A percentile compares a stretch with the other conserved stretches of the same genome.
These are phyloP conservation scores for Pneumocystis oryctolagi DNA, from an alignment of 1,139 yeast genomes.

Conservation along the genomic window DNA sequence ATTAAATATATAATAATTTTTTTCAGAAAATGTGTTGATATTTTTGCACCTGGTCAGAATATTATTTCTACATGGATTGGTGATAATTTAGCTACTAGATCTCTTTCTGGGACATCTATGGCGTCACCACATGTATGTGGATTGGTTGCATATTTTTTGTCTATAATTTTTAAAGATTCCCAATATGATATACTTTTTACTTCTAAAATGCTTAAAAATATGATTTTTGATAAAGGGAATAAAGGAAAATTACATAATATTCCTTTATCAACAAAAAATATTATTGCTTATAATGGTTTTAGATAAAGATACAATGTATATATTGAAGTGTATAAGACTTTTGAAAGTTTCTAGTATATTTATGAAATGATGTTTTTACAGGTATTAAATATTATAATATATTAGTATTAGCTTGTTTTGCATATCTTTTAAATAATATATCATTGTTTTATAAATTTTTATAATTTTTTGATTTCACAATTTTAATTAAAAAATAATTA, in stretches of 20 bases:
- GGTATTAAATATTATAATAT: too few species aligned
- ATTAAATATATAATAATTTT: conserved; percentile 67
- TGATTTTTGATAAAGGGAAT: conserved; percentile 68
- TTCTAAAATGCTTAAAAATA: conserved; percentile 80
- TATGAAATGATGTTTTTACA: too few species aligned
- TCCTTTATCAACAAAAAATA: conserved; percentile 74
- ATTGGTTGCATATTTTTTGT: conserved; percentile 64
- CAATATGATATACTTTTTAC: conserved; percentile 51
- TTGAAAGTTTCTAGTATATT: too few species aligned
- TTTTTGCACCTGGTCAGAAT: conserved; percentile 47
- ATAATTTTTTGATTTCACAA: too few species aligned
- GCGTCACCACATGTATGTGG: conserved; percentile 97
- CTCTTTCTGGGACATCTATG: conserved; percentile 96
- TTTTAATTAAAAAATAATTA: too few species aligned
- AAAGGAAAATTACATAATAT: conserved; percentile 51
- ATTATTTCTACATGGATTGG: conserved; percentile 57
- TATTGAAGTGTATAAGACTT: too few species aligned
- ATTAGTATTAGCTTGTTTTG: too few species aligned
- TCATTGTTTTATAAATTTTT: too few species aligned
- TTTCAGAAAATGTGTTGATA: conserved; percentile 11
- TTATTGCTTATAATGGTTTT: conserved; percentile 73
- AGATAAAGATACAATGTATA: conserved; percentile 58
- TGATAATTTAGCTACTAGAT: conserved; percentile 67
- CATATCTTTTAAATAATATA: too few species aligned
- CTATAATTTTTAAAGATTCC: conserved; percentile 81